Conservation (phyloP, 2,329 filamentous ascomycete genomes). For the Grosmannia penicillata region DNA sequence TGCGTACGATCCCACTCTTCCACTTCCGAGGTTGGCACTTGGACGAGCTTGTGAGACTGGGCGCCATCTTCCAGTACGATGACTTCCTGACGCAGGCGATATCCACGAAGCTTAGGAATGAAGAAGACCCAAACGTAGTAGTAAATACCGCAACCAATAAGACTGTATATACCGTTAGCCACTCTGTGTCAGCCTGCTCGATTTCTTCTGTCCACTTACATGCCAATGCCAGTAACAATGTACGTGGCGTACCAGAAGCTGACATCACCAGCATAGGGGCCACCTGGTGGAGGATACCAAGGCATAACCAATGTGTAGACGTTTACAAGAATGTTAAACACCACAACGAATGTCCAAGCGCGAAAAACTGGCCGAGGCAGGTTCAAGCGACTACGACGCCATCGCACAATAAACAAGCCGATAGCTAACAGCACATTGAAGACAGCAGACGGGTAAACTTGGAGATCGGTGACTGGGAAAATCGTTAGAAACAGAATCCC, state of each 20-base stretch:
- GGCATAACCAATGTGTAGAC: slow-evolving; percentile 53
- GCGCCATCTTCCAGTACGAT: slow-evolving; percentile 28
- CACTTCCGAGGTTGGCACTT: slow-evolving; percentile 27
- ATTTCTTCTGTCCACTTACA: no score
- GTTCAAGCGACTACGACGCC: slow-evolving; percentile 33
- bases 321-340: slow-evolving; percentile 45
- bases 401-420: slow-evolving; percentile 43
- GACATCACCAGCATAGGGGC: slow-evolving; percentile 46
- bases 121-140: slow-evolving; percentile 32
- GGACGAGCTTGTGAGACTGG: slow-evolving; percentile 30
- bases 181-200: background rate
- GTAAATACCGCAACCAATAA: slow-evolving; percentile 27
- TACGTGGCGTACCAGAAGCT: slow-evolving; percentile 65
- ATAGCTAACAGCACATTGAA: slow-evolving; percentile 42
- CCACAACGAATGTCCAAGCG: slow-evolving; percentile 41
- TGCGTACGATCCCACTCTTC: slow-evolving; percentile 26
- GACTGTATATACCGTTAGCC: background rate
- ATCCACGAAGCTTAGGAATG: slow-evolving; percentile 26
- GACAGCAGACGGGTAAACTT: slow-evolving; percentile 40
- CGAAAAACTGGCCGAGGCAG: slow-evolving; percentile 35
- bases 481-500: background rate
- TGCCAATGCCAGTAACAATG: slow-evolving; percentile 45
- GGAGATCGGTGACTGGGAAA: slow-evolving; percentile 36
- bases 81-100: slow-evolving; percentile 32
- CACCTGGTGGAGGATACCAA: slow-evolving; percentile 52